These are phyloP conservation scores for Fraxinus sp. DNA, from an alignment of 305 asterid species.

Conservation along the genomic window DNA sequence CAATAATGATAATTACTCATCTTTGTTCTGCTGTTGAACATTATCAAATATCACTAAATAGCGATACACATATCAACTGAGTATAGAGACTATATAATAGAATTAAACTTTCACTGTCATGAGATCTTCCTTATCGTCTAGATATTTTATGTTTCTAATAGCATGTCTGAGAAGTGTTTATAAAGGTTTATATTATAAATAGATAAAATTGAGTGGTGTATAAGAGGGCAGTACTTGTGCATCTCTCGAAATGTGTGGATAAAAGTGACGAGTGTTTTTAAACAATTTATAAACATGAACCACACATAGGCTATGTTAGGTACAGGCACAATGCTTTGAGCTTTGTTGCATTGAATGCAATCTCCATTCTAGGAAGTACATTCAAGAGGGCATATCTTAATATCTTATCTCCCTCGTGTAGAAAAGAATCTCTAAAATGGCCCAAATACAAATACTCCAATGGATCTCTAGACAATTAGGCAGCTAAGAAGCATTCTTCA, in stretches of 20 bases:
- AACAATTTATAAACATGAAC: not conserved
- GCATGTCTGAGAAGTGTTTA: not conserved
- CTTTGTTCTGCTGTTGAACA: not conserved
- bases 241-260: not conserved
- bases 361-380: not conserved
- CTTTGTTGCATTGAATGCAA: not conserved
- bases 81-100: not conserved
- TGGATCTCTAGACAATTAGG: not conserved
- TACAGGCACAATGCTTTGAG: not conserved
- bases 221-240: not conserved
- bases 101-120: not conserved
- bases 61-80: not conserved
- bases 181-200: not conserved
- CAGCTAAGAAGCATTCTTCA: not conserved
- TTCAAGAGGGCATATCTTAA: not conserved
- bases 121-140: not conserved
- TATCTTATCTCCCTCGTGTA: not conserved
- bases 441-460: not conserved
- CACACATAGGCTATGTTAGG: not conserved
- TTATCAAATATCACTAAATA: not conserved
- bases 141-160: not conserved
- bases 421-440: not conserved
- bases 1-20: not conserved
- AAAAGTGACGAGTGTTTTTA: not conserved
- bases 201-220: not conserved